These are phyloP conservation scores for Pythium rhizo-oryzae DNA, from an alignment of 352 stramenopile species.

Conservation along the genomic window DNA sequence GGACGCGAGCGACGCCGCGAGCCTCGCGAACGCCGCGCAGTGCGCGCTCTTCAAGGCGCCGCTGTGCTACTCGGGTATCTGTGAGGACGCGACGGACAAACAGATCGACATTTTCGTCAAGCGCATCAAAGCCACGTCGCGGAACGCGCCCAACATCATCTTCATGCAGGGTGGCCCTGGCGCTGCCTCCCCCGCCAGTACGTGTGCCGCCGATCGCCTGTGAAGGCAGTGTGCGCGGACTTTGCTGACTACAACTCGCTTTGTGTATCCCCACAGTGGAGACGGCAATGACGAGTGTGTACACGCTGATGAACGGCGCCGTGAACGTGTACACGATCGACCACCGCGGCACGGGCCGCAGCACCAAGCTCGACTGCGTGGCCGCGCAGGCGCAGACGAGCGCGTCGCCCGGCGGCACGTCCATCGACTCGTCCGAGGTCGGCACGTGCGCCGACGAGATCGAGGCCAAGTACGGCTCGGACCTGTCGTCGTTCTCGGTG, in stretches of 20 bases:
- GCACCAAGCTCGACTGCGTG: constrained; percentile 41
- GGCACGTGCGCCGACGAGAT: constrained; percentile 39
- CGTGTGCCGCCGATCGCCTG: not conserved
- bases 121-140: constrained; percentile 13
- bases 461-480: constrained; percentile 37
- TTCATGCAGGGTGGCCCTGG: constrained; percentile 27
- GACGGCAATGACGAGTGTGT: constrained; percentile 39
- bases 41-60: constrained; percentile 43
- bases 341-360: constrained; percentile 54
- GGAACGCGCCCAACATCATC: constrained; percentile 19
- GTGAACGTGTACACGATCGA: constrained; percentile 64
- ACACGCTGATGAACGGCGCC: constrained; percentile 29
- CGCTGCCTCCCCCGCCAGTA: constrained; percentile 19
- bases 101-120: constrained; percentile 58
- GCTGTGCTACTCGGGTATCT: constrained; percentile 46
- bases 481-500: constrained; percentile 44
- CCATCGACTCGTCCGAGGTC: constrained; percentile 31
- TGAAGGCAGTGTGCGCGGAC: not conserved
- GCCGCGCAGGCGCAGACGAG: constrained; percentile 36
- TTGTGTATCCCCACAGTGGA: constrained; percentile 15
- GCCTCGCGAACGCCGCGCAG: constrained; percentile 24
- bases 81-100: constrained; percentile 27
- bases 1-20: constrained; percentile 5
- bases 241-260: too few relatives aligned
- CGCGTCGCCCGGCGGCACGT: constrained; percentile 24